Evolutionary conservation across 2,329 filamentous ascomycete species (phyloP).

Genomic region (Rachicladosporium sp.): DNA sequence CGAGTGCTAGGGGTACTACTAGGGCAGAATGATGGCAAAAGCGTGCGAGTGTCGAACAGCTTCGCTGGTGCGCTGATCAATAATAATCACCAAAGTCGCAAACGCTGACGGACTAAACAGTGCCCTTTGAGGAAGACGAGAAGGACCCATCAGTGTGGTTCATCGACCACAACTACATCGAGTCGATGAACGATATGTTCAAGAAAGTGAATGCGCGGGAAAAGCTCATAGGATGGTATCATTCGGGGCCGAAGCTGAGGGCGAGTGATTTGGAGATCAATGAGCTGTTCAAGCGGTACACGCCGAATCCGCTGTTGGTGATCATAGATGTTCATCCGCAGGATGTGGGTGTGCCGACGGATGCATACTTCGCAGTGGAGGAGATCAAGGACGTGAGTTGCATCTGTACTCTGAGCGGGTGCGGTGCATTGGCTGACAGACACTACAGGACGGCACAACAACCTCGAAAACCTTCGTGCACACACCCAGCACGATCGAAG

Average conservation of each 20-base stretch:
- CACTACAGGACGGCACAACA: constrained; percentile 75
- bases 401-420: background rate
- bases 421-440: background rate
- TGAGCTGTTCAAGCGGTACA: constrained; percentile 98
- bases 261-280: constrained; percentile 98
- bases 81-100: background rate
- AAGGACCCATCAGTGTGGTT: constrained; percentile 99
- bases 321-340: constrained; percentile 98
- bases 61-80: constrained; percentile 63
- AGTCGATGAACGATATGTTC: constrained; percentile 99
- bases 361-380: constrained; percentile 97
- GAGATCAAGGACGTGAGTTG: constrained; percentile 86
- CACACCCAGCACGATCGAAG: constrained; percentile 95
- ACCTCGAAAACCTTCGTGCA: constrained; percentile 97
- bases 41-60: constrained; percentile 95
- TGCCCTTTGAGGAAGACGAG: constrained; percentile 97
- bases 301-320: constrained; percentile 85
- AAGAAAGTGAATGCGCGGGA: constrained; percentile 99
- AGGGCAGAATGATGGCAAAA: constrained; percentile 91
- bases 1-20: constrained; percentile 89
- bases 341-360: constrained; percentile 92
- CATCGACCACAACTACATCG: constrained; percentile 97
- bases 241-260: constrained; percentile 91
- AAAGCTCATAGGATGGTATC: constrained; percentile 99
- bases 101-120: constrained; percentile 34